A percentile compares a stretch with the other conserved stretches of the same genome.
Evolutionary conservation across 495 filamentous ascomycete genomes (phyloP).

Genomic region (Collariella sp.): DNA sequence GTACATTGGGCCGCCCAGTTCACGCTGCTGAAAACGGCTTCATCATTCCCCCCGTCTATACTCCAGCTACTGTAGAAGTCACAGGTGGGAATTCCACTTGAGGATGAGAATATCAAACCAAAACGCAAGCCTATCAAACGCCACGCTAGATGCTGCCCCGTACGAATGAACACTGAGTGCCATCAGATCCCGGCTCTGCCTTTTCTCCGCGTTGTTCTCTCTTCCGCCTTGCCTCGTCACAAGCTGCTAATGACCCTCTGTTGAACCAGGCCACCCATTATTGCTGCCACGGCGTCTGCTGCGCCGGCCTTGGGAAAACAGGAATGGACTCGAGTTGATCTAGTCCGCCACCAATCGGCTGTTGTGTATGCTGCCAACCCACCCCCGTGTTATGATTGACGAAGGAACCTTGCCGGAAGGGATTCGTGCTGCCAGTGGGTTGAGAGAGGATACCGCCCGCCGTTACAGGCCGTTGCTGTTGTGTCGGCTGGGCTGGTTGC

Average conservation of each 20-base stretch:
- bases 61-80: not conserved
- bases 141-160: slow-evolving; percentile 22
- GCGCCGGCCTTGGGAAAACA: slow-evolving; percentile 73
- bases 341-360: slow-evolving; percentile 79
- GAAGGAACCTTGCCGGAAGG: slow-evolving; percentile 82
- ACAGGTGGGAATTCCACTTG: not conserved
- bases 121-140: slow-evolving; percentile 16
- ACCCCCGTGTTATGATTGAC: slow-evolving; percentile 79
- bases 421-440: slow-evolving; percentile 85
- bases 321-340: slow-evolving; percentile 73
- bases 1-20: too few species aligned
- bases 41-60: too few species aligned
- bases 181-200: not conserved
- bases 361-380: slow-evolving; percentile 71
- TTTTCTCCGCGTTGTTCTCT: not conserved
- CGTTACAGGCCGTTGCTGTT: slow-evolving; percentile 36
- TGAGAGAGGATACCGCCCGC: slow-evolving; percentile 45
- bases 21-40: too few species aligned
- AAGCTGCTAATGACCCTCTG: too few species aligned
- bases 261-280: slow-evolving; percentile 7
- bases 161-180: slow-evolving; percentile 9
- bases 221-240: not conserved
- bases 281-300: slow-evolving; percentile 48
- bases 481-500: slow-evolving; percentile 22
- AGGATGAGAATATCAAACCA: slow-evolving; percentile 1